Evolutionary conservation across 768 basidiomycete genomes (phyloP).

Genomic region (Boletus barrowsii): DNA sequence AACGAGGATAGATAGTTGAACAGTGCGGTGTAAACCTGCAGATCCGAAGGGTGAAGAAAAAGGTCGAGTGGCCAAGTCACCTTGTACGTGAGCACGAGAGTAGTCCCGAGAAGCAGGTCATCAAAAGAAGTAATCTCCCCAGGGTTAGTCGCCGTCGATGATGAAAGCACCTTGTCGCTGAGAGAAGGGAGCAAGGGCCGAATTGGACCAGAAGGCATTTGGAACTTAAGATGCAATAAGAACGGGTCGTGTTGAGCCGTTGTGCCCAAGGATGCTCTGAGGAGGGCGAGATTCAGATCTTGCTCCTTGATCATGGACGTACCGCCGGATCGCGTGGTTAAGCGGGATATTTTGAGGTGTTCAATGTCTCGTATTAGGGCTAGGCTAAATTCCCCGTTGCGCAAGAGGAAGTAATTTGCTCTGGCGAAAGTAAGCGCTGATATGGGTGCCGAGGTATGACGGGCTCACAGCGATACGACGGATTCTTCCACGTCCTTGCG

Average conservation of each 20-base stretch:
- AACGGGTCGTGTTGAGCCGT: conserved; percentile 84
- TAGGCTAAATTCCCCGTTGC: conserved; percentile 84
- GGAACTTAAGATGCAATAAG: conserved; percentile 69
- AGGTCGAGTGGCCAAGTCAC: conserved; percentile 89
- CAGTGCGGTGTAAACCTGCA: conserved; percentile 69
- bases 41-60: conserved; percentile 75
- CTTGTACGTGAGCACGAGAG: conserved; percentile 63
- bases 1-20: conserved; percentile 83
- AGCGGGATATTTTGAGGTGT: conserved; percentile 72
- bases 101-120: conserved; percentile 76
- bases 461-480: conserved; percentile 75
- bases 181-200: conserved; percentile 81
- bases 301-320: conserved; percentile 85
- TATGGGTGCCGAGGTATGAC: background rate
- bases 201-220: conserved; percentile 76
- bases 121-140: conserved; percentile 56
- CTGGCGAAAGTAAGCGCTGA: conserved; percentile 38
- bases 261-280: conserved; percentile 86
- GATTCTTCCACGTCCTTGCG: conserved; percentile 79
- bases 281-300: conserved; percentile 81
- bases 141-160: conserved; percentile 35
- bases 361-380: conserved; percentile 86
- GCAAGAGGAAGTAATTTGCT: conserved; percentile 82
- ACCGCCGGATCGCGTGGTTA: conserved; percentile 62
- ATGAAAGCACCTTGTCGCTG: conserved; percentile 39